These are phyloP conservation scores for Akanthomyces lecanii DNA, from an alignment of 2,329 filamentous ascomycete species.

Conservation along the genomic window DNA sequence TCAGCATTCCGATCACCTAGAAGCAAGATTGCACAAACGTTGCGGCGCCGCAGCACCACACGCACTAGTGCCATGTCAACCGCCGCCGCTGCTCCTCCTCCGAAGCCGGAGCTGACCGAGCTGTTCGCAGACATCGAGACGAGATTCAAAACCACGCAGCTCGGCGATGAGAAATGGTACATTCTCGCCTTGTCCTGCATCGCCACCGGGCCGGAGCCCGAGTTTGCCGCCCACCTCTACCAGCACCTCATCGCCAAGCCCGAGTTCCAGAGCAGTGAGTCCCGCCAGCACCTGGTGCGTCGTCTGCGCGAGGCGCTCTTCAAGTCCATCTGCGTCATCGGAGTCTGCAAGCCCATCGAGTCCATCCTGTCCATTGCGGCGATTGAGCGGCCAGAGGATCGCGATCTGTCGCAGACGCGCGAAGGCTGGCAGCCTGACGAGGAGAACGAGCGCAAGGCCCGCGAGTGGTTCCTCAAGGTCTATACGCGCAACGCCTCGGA, in stretches of 20 bases:
- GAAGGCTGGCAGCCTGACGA: slow-evolving; percentile 55
- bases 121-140: slow-evolving; percentile 12
- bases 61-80: neutral
- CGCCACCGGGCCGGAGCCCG: slow-evolving; percentile 30
- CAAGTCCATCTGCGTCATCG: slow-evolving; percentile 54
- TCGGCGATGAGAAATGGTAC: slow-evolving; percentile 18
- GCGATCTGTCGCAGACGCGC: slow-evolving; percentile 50
- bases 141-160: slow-evolving; percentile 2
- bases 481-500: slow-evolving; percentile 46
- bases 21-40: neutral
- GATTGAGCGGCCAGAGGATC: slow-evolving; percentile 50
- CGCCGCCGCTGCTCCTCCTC: neutral
- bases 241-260: slow-evolving; percentile 48
- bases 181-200: slow-evolving; percentile 19
- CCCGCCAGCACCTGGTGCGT: slow-evolving; percentile 45
- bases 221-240: slow-evolving; percentile 51
- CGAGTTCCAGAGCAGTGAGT: slow-evolving; percentile 37
- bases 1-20: neutral
- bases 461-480: slow-evolving; percentile 52
- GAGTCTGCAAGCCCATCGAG: slow-evolving; percentile 60
- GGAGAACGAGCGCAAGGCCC: slow-evolving; percentile 49
- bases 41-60: neutral
- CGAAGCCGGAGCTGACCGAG: slow-evolving; percentile 9
- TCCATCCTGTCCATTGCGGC: slow-evolving; percentile 52
- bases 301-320: slow-evolving; percentile 55